Conservation (phyloP, 495 filamentous ascomycete species). For the Aspergillus asperescens region DNA sequence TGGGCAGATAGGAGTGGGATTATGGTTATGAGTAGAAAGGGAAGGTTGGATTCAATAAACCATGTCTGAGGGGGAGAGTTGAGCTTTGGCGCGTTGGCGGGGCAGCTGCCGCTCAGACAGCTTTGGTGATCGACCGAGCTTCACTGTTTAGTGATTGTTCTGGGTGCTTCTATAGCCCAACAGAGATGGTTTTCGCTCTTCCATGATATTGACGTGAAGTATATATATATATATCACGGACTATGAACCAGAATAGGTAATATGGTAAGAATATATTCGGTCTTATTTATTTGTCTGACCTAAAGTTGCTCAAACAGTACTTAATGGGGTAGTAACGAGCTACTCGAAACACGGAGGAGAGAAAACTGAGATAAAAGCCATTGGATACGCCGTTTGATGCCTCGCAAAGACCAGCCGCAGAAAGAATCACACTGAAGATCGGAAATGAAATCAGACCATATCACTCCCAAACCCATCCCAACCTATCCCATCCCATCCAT, state of each 20-base stretch:
- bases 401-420: background rate
- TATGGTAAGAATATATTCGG: background rate
- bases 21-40: background rate
- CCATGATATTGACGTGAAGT: too few species aligned
- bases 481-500: background rate
- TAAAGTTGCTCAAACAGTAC: background rate
- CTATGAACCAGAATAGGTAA: too few species aligned
- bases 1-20: background rate
- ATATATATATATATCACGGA: too few species aligned
- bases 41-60: background rate
- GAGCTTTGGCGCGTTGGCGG: background rate
- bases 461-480: background rate
- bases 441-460: background rate
- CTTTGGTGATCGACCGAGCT: too few species aligned
- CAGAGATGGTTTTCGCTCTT: too few species aligned
- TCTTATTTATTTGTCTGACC: background rate
- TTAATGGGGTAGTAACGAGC: background rate
- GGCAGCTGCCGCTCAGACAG: too few species aligned
- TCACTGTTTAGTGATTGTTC: background rate
- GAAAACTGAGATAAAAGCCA: background rate
- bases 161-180: background rate
- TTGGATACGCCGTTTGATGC: slow-evolving; percentile 6
- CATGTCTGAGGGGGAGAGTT: background rate
- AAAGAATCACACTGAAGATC: background rate
- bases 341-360: background rate